Evolutionary conservation across 2,329 filamentous ascomycete genomes (phyloP).

Genomic region (Pestalotiopsis sp.): DNA sequence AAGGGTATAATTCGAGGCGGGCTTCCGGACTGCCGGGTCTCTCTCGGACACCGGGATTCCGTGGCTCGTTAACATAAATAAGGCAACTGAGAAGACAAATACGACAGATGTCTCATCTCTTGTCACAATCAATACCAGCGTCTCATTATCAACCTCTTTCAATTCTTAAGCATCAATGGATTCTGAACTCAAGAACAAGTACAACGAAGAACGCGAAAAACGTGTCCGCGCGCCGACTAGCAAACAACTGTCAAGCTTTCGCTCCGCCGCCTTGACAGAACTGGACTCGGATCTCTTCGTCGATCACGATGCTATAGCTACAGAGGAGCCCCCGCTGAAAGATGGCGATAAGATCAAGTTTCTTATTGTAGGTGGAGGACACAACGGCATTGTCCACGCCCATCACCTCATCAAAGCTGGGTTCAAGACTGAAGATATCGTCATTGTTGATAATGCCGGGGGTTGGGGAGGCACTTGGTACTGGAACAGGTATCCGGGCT

Average conservation of each 20-base stretch:
- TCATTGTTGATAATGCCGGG: slow-evolving; percentile 45
- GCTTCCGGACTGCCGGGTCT: no score
- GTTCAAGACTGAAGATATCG: slow-evolving; percentile 34
- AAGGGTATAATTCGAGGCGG: no score
- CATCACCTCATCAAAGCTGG: slow-evolving; percentile 39
- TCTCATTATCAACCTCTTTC: no score
- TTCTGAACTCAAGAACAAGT: background rate
- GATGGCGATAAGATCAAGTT: slow-evolving; percentile 11
- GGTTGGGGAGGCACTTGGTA: slow-evolving; percentile 52
- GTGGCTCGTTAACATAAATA: no score
- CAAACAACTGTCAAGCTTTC: background rate
- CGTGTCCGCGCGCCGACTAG: background rate
- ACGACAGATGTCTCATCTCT: no score
- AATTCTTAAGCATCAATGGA: no score
- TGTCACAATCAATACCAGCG: no score
- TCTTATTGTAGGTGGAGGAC: slow-evolving; percentile 45
- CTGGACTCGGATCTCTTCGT: background rate
- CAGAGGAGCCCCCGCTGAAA: background rate
- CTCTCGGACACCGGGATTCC: no score
- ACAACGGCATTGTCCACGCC: slow-evolving; percentile 42
- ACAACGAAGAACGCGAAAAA: background rate
- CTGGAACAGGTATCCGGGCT: slow-evolving; percentile 49
- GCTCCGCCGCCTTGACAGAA: background rate
- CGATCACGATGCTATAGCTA: background rate
- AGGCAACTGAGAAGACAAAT: no score